Base-by-base conservation (phyloP, 768 basidiomycete genomes). In the Filobasidium wieringae region DNA sequence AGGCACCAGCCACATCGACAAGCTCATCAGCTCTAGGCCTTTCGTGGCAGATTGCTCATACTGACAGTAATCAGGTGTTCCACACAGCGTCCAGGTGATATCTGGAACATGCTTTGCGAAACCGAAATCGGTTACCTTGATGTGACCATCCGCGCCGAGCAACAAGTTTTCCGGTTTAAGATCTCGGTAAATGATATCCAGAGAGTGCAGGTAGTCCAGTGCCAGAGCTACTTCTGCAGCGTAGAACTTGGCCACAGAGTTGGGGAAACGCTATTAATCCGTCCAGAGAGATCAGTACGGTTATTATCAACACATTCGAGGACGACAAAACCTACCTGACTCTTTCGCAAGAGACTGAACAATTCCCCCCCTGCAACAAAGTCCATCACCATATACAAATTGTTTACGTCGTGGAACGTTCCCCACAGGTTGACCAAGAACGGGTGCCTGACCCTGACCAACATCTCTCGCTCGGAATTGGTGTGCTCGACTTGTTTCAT, bases 371-470 rank as follows among this genome's bases (percentile, higher is more conserved):
- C 74, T 0, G 74, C 74, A 33, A 75, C 74, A 61, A 75, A 75
- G 59, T 75, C 74, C 74, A 75, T 75, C 22, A 74, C 72, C 74
- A 75, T 75, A 62, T 75, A 75, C 30, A 75, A 61, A 54, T 75
- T 75, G 58, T 69, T 69, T 14, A 74, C 65, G 51, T 75, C 74
- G 41, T 67, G 66, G 54, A 75, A 75, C 24, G 74, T 75, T 85
- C 92, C 92, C 91, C 91, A 96, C 4, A 96, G 81, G 71, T 92
- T 96, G 77, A 96, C 83, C 65, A 96, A 87, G 75, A 96, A 74
- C 15, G 74, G 74, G 61, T 75, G 74, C 24, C 74, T 62, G 1
- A 75, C 74, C 7, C 74, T 63, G 26, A 74, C 74, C 34, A 75
- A 64, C 74, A 75, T 75, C 58, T 75, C 72, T 37, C 74, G 58